These are phyloP conservation scores for Corrigiola litoralis DNA, from an alignment of 179 eudicot genomes.

Conservation along the genomic window DNA sequence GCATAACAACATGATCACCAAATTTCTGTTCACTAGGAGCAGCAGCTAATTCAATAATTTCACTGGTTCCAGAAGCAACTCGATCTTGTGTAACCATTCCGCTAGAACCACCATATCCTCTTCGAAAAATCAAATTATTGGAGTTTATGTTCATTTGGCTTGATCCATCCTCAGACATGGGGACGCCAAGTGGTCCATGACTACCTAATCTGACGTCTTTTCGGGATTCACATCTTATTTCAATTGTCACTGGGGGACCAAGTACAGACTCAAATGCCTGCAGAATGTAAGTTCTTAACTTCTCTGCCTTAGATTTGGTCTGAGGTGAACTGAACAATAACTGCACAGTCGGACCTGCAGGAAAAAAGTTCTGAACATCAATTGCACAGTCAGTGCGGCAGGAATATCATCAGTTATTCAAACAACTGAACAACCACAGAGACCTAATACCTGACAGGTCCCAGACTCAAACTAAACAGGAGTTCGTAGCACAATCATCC, in stretches of 20 bases:
- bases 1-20: slow-evolving; percentile 28
- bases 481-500: neutral
- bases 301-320: slow-evolving; percentile 78
- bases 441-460: neutral
- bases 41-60: slow-evolving; percentile 61
- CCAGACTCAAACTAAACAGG: neutral
- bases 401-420: neutral
- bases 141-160: slow-evolving; percentile 24
- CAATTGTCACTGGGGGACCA: slow-evolving; percentile 66
- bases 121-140: slow-evolving; percentile 15
- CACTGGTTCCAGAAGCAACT: slow-evolving; percentile 42
- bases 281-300: slow-evolving; percentile 55
- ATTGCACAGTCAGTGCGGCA: slow-evolving; percentile 76
- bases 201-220: slow-evolving; percentile 29
- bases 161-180: slow-evolving; percentile 30
- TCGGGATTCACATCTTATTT: slow-evolving; percentile 60
- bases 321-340: slow-evolving; percentile 65
- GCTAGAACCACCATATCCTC: slow-evolving; percentile 23
- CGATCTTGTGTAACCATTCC: slow-evolving; percentile 20
- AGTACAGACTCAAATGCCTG: slow-evolving; percentile 89
- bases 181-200: slow-evolving; percentile 33
- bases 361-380: slow-evolving; percentile 44
- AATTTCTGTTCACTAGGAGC: slow-evolving; percentile 43
- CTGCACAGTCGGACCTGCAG: slow-evolving; percentile 75
- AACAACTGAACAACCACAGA: neutral